Conservation (phyloP, 768 basidiomycete species). For the Hygrophorus pudorinus region DNA sequence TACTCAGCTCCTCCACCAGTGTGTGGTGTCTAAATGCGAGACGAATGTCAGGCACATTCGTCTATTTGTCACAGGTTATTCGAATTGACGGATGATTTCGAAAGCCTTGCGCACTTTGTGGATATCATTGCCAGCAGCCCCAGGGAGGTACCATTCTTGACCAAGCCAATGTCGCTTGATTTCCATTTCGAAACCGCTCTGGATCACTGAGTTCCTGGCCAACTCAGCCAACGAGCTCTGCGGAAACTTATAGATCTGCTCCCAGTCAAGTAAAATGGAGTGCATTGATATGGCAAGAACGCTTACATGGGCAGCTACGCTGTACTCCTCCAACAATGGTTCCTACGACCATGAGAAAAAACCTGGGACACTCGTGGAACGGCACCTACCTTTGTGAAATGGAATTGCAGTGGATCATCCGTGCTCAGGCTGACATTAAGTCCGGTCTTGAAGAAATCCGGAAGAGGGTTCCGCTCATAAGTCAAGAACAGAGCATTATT, state of each 20-base stretch:
- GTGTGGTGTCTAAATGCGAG: conserved; percentile 89
- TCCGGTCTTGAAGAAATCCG: conserved; percentile 94
- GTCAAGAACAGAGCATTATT: conserved; percentile 96
- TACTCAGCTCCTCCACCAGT: conserved; percentile 71
- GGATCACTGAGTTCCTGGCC: conserved; percentile 94
- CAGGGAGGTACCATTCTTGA: conserved; percentile 86
- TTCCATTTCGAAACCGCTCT: conserved; percentile 98
- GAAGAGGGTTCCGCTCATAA: conserved; percentile 94
- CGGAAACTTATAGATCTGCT: conserved; percentile 89
- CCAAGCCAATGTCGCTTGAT: conserved; percentile 95
- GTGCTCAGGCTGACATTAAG: conserved; percentile 95
- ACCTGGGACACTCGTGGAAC: not conserved
- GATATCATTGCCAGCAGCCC: conserved; percentile 91
- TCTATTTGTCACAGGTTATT: conserved; percentile 34
- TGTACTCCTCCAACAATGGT: conserved; percentile 93
- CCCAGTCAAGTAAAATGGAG: not conserved
- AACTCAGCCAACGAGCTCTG: conserved; percentile 93
- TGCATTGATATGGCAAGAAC: not conserved
- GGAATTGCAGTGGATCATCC: conserved; percentile 93
- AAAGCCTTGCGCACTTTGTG: conserved; percentile 54
- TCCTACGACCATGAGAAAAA: conserved; percentile 40
- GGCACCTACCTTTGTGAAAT: conserved; percentile 87
- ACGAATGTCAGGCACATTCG: conserved; percentile 92
- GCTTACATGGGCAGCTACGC: conserved; percentile 89
- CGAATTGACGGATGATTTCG: not conserved